phyloP scores from a whole-genome alignment of 2,329 filamentous ascomycete species.

The Penicillium sp. region DNA sequence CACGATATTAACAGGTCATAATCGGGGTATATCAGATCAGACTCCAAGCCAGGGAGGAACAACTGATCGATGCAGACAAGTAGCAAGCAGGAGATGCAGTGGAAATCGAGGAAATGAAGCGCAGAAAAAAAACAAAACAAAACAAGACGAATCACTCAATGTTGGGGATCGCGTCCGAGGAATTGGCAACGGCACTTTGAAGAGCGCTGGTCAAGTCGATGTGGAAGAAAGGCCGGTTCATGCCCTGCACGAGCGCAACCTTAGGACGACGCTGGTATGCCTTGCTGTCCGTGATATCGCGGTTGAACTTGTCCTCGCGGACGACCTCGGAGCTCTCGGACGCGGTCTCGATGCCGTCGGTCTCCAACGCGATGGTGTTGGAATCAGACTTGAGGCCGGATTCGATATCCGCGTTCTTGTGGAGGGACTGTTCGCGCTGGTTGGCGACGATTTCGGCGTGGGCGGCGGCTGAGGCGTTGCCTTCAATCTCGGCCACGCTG shows the following conservation, averaged over 20 bases:
- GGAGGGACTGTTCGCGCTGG: conserved; percentile 44
- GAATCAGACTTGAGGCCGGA: conserved; percentile 34
- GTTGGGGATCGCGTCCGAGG: conserved; percentile 48
- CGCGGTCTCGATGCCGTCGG: conserved; percentile 27
- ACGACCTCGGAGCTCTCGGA: conserved; percentile 32
- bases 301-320: conserved; percentile 43
- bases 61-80: conserved; percentile 16
- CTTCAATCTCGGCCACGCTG: conserved; percentile 82
- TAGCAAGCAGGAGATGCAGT: conserved; percentile 4
- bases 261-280: conserved; percentile 42
- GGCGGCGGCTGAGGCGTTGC: conserved; percentile 67
- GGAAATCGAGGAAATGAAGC: neutral
- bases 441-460: conserved; percentile 65
- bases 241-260: conserved; percentile 72
- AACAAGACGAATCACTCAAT: conserved; percentile 1
- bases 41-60: conserved; percentile 24
- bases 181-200: conserved; percentile 80
- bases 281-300: conserved; percentile 51
- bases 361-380: conserved; percentile 34
- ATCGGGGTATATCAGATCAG: conserved; percentile 21
- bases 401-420: conserved; percentile 31
- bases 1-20: conserved; percentile 25
- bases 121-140: neutral
- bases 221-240: conserved; percentile 91
- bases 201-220: conserved; percentile 86